A percentile compares a stretch with the other conserved stretches of the same genome.
Conservation (phyloP, 768 basidiomycete species). For the Tylopilus rubrobrunneus region DNA sequence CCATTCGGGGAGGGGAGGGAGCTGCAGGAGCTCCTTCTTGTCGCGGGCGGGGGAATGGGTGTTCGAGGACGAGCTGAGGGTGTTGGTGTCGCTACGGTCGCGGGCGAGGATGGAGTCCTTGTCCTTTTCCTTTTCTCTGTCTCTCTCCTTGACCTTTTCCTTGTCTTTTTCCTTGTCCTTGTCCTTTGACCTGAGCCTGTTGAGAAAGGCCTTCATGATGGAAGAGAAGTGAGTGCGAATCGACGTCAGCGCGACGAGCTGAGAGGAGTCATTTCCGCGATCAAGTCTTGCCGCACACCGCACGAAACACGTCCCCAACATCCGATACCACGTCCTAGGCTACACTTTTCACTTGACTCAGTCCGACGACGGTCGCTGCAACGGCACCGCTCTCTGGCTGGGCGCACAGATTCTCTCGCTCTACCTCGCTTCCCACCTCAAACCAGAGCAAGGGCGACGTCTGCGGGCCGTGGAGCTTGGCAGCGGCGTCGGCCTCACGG, state of each 20-base stretch:
- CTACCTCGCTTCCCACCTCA: slow-evolving; percentile 48
- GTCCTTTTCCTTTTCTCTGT: slow-evolving; percentile 17
- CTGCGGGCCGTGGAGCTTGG: slow-evolving; percentile 70
- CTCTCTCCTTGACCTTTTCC: slow-evolving; percentile 24
- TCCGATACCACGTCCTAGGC: slow-evolving; percentile 41
- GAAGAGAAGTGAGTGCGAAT: slow-evolving; percentile 6
- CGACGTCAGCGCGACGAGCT: slow-evolving; percentile 12
- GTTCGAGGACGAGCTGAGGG: slow-evolving; percentile 27
- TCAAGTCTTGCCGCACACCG: slow-evolving; percentile 44
- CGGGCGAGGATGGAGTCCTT: slow-evolving; percentile 26
- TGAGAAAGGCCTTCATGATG: slow-evolving; percentile 81
- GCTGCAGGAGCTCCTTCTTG: slow-evolving; percentile 47
- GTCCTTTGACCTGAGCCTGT: slow-evolving; percentile 61
- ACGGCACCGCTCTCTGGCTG: slow-evolving; percentile 84
- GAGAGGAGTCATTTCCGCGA: slow-evolving; percentile 17
- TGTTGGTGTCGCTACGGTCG: slow-evolving; percentile 34
- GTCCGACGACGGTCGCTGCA: slow-evolving; percentile 57
- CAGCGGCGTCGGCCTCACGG: slow-evolving; percentile 75
- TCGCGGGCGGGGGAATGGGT: slow-evolving; percentile 42
- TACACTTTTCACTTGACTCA: slow-evolving; percentile 49
- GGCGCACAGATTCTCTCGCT: slow-evolving; percentile 70
- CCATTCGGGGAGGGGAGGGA: slow-evolving; percentile 66
- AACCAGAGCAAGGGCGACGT: slow-evolving; percentile 12
- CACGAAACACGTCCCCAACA: slow-evolving; percentile 57
- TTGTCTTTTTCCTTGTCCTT: slow-evolving; percentile 47